Conservation (phyloP, 2,329 filamentous ascomycete genomes). For the Penicillium sp. region DNA sequence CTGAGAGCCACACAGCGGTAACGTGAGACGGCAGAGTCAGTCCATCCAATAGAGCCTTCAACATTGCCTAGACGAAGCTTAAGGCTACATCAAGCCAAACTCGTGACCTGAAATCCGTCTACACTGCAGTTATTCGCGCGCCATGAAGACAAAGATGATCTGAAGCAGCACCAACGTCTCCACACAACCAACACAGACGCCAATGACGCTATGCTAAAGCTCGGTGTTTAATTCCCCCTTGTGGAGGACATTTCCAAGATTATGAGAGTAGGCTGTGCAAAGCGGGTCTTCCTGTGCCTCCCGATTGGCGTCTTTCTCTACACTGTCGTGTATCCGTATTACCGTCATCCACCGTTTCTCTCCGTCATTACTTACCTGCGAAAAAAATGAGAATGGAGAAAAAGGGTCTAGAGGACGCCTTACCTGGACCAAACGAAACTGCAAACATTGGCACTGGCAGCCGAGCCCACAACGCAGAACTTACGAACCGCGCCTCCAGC, state of each 20-base stretch:
- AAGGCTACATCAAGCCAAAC: slow-evolving; percentile 11
- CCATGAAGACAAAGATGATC: slow-evolving; percentile 8
- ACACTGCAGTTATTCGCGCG: slow-evolving; percentile 7
- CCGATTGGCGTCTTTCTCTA: slow-evolving; percentile 12
- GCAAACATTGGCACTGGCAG: too few relatives aligned
- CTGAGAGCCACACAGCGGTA: background rate
- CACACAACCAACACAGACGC: slow-evolving; percentile 4
- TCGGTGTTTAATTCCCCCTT: slow-evolving; percentile 15
- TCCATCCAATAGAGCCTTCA: background rate
- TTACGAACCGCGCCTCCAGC: background rate
- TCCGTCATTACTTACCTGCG: slow-evolving; percentile 7
- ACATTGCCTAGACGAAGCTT: background rate
- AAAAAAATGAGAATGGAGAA: background rate
- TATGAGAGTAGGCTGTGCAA: slow-evolving; percentile 21
- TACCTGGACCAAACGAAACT: too few relatives aligned
- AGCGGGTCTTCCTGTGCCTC: slow-evolving; percentile 14
- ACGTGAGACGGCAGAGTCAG: too few relatives aligned
- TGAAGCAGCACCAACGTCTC: background rate
- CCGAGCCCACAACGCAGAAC: too few relatives aligned
- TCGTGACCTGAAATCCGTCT: background rate
- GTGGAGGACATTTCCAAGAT: slow-evolving; percentile 16
- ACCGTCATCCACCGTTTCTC: slow-evolving; percentile 5
- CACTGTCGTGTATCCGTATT: slow-evolving; percentile 13
- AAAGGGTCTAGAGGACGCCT: too few relatives aligned
- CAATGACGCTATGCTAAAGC: slow-evolving; percentile 13